Conservation (phyloP, 352 stramenopile genomes). For the Phytophthora crassamura region DNA sequence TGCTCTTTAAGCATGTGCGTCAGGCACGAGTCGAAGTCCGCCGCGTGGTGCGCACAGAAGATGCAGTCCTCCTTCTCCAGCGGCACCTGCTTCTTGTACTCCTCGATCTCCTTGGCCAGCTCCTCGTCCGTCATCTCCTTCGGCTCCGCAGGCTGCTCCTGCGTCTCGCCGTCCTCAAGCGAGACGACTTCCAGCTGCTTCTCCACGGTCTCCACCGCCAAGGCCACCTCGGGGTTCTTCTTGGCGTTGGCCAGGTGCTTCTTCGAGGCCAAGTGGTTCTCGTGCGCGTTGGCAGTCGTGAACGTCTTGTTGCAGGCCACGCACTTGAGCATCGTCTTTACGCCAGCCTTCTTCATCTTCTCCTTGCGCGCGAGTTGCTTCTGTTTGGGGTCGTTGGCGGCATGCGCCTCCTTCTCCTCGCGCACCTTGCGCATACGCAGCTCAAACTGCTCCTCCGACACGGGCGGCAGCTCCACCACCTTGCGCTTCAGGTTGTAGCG, state of each 20-base stretch:
- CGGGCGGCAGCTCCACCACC: slow-evolving; percentile 92
- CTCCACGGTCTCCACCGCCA: slow-evolving; percentile 66
- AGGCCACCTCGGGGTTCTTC: slow-evolving; percentile 58
- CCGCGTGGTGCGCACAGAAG: slow-evolving; percentile 73
- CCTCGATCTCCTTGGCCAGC: slow-evolving; percentile 66
- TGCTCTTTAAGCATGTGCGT: slow-evolving; percentile 94
- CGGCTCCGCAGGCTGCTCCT: slow-evolving; percentile 24
- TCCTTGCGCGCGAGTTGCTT: slow-evolving; percentile 76
- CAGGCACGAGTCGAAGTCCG: slow-evolving; percentile 76
- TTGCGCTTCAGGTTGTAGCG: slow-evolving; percentile 97
- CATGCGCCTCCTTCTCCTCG: slow-evolving; percentile 60
- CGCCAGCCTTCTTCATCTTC: slow-evolving; percentile 68
- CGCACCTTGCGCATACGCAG: slow-evolving; percentile 79
- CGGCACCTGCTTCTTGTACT: slow-evolving; percentile 78
- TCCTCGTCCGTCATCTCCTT: slow-evolving; percentile 66
- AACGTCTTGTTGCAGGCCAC: slow-evolving; percentile 89
- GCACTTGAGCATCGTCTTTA: slow-evolving; percentile 85
- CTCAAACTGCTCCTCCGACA: slow-evolving; percentile 91
- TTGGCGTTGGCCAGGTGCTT: slow-evolving; percentile 86
- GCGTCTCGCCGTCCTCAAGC: slow-evolving; percentile 28
- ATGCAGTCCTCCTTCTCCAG: slow-evolving; percentile 87
- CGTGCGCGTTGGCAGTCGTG: slow-evolving; percentile 78
- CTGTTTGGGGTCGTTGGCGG: slow-evolving; percentile 71
- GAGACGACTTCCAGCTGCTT: slow-evolving; percentile 67
- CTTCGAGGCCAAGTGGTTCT: slow-evolving; percentile 89